A percentile compares a stretch with the other conserved stretches of the same genome.
These are phyloP conservation scores for Penicillium sp. DNA, from an alignment of 2,329 filamentous ascomycete genomes.

Conservation along the genomic window DNA sequence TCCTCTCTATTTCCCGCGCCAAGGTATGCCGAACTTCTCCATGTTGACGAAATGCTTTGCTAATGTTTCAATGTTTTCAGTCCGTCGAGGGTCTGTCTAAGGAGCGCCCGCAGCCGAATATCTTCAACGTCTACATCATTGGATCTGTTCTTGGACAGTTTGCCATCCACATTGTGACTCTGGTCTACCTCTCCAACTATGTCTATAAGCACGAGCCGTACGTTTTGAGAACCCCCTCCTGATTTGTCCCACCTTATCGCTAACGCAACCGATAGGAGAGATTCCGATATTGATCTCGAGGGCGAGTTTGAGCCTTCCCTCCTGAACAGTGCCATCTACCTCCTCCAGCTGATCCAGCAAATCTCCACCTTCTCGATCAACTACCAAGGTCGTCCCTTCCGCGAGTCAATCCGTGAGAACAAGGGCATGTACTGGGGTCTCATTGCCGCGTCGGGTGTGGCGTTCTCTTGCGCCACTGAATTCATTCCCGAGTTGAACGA, in stretches of 20 bases:
- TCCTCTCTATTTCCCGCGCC: slow-evolving; percentile 94
- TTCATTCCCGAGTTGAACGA: slow-evolving; percentile 92
- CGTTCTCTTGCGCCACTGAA: slow-evolving; percentile 89
- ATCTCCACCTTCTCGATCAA: slow-evolving; percentile 99
- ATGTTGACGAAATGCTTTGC: background rate
- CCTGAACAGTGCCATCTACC: slow-evolving; percentile 92
- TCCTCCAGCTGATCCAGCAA: slow-evolving; percentile 95
- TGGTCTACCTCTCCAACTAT: slow-evolving; percentile 86
- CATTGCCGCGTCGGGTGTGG: slow-evolving; percentile 75
- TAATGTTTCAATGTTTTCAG: slow-evolving; percentile 26
- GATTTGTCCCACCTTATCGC: slow-evolving; percentile 20
- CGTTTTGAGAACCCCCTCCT: slow-evolving; percentile 33
- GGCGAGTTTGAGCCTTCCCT: slow-evolving; percentile 88
- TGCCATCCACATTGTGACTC: slow-evolving; percentile 82
- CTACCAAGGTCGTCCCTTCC: slow-evolving; percentile 96
- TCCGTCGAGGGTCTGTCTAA: slow-evolving; percentile 92
- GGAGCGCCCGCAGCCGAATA: slow-evolving; percentile 94
- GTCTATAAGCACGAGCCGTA: slow-evolving; percentile 80
- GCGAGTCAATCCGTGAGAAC: slow-evolving; percentile 90
- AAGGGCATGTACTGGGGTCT: slow-evolving; percentile 97
- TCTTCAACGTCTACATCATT: slow-evolving; percentile 98
- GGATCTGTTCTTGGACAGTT: slow-evolving; percentile 96
- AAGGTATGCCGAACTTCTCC: slow-evolving; percentile 46
- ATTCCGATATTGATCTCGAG: slow-evolving; percentile 71
- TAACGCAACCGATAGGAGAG: slow-evolving; percentile 38